These are phyloP conservation scores for Aegilops umbellulata DNA, from an alignment of 176 grass and related monocot species.

Conservation along the genomic window DNA sequence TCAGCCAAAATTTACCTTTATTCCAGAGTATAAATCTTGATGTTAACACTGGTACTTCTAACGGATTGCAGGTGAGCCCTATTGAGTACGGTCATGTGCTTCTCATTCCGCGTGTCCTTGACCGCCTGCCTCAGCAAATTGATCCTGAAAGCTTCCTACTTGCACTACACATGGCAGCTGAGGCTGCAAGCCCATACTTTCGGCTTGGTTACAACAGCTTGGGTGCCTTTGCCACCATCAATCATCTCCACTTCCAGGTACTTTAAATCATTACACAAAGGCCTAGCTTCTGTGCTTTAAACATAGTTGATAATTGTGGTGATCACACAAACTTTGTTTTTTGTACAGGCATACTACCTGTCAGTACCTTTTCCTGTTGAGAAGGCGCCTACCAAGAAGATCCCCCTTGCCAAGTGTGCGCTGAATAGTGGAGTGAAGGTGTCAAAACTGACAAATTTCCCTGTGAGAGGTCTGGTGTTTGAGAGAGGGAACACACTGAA, in stretches of 20 bases:
- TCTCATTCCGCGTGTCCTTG: slow-evolving; percentile 63
- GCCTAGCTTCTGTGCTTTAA: background rate
- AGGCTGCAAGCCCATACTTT: slow-evolving; percentile 63
- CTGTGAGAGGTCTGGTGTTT: slow-evolving; percentile 61
- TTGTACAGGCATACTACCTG: slow-evolving; percentile 62
- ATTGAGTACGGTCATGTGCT: slow-evolving; percentile 77
- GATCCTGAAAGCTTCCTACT: slow-evolving; percentile 64
- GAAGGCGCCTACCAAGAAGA: slow-evolving; percentile 57
- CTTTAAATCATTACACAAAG: background rate
- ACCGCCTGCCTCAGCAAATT: slow-evolving; percentile 65
- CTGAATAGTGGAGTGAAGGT: slow-evolving; percentile 45
- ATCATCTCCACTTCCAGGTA: slow-evolving; percentile 81
- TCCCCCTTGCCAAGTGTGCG: slow-evolving; percentile 36
- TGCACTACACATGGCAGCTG: slow-evolving; percentile 62
- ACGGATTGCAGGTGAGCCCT: slow-evolving; percentile 60
- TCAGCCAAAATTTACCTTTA: background rate
- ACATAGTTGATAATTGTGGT: background rate
- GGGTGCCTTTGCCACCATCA: slow-evolving; percentile 82
- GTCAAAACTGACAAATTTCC: slow-evolving; percentile 61
- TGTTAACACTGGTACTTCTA: background rate
- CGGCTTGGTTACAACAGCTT: slow-evolving; percentile 82
- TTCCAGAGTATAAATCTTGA: background rate
- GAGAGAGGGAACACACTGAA: slow-evolving; percentile 59
- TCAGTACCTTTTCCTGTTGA: slow-evolving; percentile 62
- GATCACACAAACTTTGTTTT: background rate